Evolutionary conservation across 768 basidiomycete genomes (phyloP).

Genomic region (Lactifluus echinatus): DNA sequence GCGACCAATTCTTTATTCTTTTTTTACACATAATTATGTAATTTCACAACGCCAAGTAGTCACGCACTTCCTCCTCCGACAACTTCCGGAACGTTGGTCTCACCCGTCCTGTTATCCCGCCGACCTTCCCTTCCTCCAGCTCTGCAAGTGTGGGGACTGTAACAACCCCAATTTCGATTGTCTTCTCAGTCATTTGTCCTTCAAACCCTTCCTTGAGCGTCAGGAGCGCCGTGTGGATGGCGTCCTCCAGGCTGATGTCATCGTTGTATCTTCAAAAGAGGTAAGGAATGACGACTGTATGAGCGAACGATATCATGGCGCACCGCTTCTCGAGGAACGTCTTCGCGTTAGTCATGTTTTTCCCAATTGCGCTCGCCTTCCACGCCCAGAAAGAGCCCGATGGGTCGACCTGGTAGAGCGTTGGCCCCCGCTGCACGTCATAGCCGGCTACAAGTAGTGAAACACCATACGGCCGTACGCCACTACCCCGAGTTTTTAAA

Average conservation of each 20-base stretch:
- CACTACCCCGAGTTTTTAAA: constrained; percentile 42
- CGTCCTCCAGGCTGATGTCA: constrained; percentile 97
- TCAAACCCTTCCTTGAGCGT: constrained; percentile 99
- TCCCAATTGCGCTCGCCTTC: constrained; percentile 99
- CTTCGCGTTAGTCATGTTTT: constrained; percentile 99
- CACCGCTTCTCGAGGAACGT: constrained; percentile 98
- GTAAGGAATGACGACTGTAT: neutral
- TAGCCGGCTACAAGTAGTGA: constrained; percentile 95
- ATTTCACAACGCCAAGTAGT: constrained; percentile 60
- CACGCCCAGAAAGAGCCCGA: constrained; percentile 99
- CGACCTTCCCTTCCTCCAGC: constrained; percentile 62
- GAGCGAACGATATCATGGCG: constrained; percentile 23
- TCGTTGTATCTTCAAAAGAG: constrained; percentile 79
- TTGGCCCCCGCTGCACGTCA: constrained; percentile 90
- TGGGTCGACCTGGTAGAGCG: constrained; percentile 98
- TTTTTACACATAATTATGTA: neutral
- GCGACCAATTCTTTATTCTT: too few species aligned
- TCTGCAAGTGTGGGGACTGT: constrained; percentile 74
- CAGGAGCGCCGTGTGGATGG: constrained; percentile 95
- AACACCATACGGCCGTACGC: constrained; percentile 98
- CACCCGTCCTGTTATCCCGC: constrained; percentile 56
- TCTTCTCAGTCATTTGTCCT: constrained; percentile 99
- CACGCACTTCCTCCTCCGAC: constrained; percentile 92
- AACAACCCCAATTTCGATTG: constrained; percentile 96
- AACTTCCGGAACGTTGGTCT: constrained; percentile 92